Percentiles rank a stretch among this genome's conserved stretches.
These are phyloP conservation scores for Rhytidiadelphus loreus DNA, from an alignment of 225 moss, liverwort and hornwort species.

Conservation along the genomic window DNA sequence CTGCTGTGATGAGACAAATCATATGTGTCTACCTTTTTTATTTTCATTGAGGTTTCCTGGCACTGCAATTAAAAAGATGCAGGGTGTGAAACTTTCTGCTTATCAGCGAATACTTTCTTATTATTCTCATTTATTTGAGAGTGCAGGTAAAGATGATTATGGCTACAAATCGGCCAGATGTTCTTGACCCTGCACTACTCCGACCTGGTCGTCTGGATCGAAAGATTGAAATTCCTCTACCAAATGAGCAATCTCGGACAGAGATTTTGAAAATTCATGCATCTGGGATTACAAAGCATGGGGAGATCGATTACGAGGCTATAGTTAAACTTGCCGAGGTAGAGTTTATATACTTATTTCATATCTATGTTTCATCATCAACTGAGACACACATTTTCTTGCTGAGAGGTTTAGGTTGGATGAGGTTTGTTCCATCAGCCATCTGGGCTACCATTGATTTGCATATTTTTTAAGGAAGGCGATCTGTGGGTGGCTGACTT, in stretches of 20 bases:
- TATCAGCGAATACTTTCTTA: background rate
- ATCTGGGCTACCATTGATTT: background rate
- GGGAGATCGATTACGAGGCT: constrained; percentile 95
- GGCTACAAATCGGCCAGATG: constrained; percentile 97
- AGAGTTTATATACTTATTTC: background rate
- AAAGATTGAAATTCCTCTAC: constrained; percentile 95
- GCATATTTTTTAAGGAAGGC: background rate
- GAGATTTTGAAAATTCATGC: constrained; percentile 98
- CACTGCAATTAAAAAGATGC: background rate
- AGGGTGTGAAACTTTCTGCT: background rate
- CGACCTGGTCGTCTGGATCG: constrained; percentile 94
- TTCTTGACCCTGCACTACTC: constrained; percentile 87
- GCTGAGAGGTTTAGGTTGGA: background rate
- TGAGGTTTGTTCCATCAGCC: background rate
- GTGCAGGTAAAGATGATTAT: constrained; percentile 97
- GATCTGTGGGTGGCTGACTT: background rate
- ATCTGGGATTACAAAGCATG: constrained; percentile 84
- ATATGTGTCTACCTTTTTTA: background rate
- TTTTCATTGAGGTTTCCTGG: background rate
- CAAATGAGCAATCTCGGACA: constrained; percentile 92
- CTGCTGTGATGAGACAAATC: background rate
- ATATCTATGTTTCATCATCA: background rate
- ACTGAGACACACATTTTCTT: background rate
- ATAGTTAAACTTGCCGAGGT: constrained; percentile 98
- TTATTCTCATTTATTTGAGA: background rate